Evolutionary conservation across 768 basidiomycete genomes (phyloP).

Genomic region (Pulveroboletus sp.): DNA sequence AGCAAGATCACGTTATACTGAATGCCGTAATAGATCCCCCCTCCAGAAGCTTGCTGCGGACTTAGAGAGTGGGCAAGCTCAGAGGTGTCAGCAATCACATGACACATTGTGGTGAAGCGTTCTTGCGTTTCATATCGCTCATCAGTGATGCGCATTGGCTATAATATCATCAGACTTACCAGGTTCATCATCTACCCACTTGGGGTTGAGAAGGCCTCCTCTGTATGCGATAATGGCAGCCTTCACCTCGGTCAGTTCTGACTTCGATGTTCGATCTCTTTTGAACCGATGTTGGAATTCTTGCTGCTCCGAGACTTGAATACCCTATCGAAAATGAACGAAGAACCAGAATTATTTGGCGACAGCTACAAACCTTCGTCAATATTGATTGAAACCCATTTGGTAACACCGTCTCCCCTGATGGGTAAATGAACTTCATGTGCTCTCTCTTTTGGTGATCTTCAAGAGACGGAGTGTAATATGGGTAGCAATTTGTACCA

Average conservation of each 20-base stretch:
- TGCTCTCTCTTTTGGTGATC: constrained; percentile 35
- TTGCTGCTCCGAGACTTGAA: constrained; percentile 15
- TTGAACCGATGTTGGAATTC: constrained; percentile 1
- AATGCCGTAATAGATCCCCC: constrained; percentile 16
- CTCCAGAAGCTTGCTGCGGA: background rate
- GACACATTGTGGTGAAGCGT: constrained; percentile 11
- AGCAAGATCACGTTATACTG: constrained; percentile 18
- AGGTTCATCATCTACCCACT: constrained; percentile 14
- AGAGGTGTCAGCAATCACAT: background rate
- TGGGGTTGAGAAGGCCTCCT: constrained; percentile 5
- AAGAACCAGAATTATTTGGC: background rate
- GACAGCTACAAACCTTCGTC: constrained; percentile 18
- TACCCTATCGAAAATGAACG: constrained; percentile 1
- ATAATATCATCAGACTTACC: background rate
- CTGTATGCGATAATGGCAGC: constrained; percentile 15
- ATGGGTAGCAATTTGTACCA: constrained; percentile 27
- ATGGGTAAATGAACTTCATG: background rate
- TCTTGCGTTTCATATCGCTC: background rate
- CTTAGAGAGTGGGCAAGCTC: background rate
- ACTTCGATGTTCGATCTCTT: background rate
- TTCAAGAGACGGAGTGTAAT: constrained; percentile 24
- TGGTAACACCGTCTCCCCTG: constrained; percentile 16
- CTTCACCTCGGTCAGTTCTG: background rate
- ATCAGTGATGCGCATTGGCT: background rate
- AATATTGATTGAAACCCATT: constrained; percentile 37